Evolutionary conservation across 2,329 filamentous ascomycete genomes (phyloP), one percentile per base, ranked within the genome.

Genomic region (Aspergillus spinulosporus): DNA sequence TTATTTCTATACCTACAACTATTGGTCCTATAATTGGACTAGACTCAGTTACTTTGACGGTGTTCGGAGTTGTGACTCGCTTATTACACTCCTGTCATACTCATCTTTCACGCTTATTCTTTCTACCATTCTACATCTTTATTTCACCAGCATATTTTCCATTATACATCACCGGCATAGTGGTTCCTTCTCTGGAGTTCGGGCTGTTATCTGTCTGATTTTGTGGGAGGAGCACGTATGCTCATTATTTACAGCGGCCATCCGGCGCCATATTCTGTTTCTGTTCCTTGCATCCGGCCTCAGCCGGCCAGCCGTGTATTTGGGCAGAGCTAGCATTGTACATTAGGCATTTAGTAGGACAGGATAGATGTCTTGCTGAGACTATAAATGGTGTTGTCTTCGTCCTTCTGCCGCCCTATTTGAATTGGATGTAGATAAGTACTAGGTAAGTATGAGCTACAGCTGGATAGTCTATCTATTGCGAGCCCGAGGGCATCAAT

Each of bases 211-310:
- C 40, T 42, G 47, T 44, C 34, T 37, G 34, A 44, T 28, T 28
- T 21, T 45, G 43, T 11, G 43, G 26, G 43, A 11, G 7, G 43
- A 9, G 21, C 28, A 11, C 15, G 39, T 14, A 21, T 45, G 12
- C 26, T 45, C 43, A 45, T 45, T 29, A 15, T 8, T 47, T 49
- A 49, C 47, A 36, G 39, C 49, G 49, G 32, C 40, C 31, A n/a
- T 42, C 15, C 21, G 28, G 37, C 12, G 28, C 28, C 15, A 12
- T 21, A 26, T 49, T 44, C 42, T 28, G 26, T 29, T 45, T 29
- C 40, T 37, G 37, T 50, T 49, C 44, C 29, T 47, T 48, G 57
- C 46, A 59, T 59, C 28, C 49, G 49, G 39, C 28, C 45, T 43
- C 34, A 34, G 31, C 9, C 31, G 31, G 31, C 9, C 31, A 26